phyloP scores from a whole-genome alignment of 495 filamentous ascomycete species.

The Aspergillus cavernicola region DNA sequence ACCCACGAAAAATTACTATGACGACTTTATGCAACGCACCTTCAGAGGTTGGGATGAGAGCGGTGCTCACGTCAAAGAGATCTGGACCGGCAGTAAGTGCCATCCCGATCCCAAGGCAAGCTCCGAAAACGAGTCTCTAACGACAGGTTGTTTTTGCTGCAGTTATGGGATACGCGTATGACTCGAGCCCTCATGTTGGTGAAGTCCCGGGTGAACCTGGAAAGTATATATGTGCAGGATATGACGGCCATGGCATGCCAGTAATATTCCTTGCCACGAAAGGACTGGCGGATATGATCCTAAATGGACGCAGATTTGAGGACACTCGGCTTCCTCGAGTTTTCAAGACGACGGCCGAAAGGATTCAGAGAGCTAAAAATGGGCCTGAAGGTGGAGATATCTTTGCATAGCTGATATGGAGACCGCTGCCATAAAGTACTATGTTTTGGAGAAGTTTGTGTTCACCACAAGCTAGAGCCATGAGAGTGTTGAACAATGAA shows the following conservation, averaged over 20 bases:
- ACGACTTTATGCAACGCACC: constrained; percentile 51
- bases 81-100: constrained; percentile 48
- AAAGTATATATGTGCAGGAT: constrained; percentile 49
- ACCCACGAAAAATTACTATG: constrained; percentile 54
- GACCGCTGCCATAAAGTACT: background rate
- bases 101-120: background rate
- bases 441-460: too few species aligned
- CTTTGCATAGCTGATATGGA: constrained; percentile 6
- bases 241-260: constrained; percentile 57
- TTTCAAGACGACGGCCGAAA: constrained; percentile 34
- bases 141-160: background rate
- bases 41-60: constrained; percentile 48
- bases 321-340: constrained; percentile 36
- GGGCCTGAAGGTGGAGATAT: constrained; percentile 28
- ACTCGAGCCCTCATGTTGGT: constrained; percentile 48
- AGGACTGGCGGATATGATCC: constrained; percentile 46
- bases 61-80: constrained; percentile 36
- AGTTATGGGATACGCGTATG: constrained; percentile 46
- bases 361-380: constrained; percentile 19
- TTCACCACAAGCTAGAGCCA: too few species aligned
- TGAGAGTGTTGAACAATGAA: too few species aligned
- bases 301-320: constrained; percentile 27
- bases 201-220: constrained; percentile 40
- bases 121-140: background rate
- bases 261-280: constrained; percentile 43